Evolutionary conservation across 2,329 filamentous ascomycete genomes (phyloP), one percentile per base, ranked within the genome.

Genomic region (Sporothrix euskadiensis): DNA sequence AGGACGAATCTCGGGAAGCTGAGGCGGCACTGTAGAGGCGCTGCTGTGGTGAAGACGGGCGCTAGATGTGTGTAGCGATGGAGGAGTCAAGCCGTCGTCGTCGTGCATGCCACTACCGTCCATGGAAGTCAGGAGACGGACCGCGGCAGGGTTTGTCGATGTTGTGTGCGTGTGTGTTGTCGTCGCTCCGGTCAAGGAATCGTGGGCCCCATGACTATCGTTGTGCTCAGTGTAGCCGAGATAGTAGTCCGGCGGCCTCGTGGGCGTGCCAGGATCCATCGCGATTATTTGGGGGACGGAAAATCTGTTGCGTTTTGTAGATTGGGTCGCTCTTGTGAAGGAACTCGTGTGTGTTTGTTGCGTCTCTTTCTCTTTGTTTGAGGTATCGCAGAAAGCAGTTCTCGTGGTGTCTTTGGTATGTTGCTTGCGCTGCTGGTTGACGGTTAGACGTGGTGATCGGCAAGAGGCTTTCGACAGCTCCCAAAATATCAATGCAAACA

Each of bases 41-140:
- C 59, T 61, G 66, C 65, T 66, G 47, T 47, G 54, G 30, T 52
- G 54, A n/a, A 61, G 63, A 9, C 22, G 68, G 10, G 30, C 41
- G 30, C 47, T 49, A 6, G 61, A 44, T 3, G 73, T 61, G 59
- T 39, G 73, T 14, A 72, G 30, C 14, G 73, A 73, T 0, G 73
- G 72, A 35, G 68, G 75, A 22, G 73, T 66, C 54, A 71, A 30
- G 65, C 39, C 52, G 30, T 75, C 75, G 72, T 74, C 73, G 65
- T 72, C 72, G 19, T 26, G 22, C 52, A 59, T 54, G 71, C 70
- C 65, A 39, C 57, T 49, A 7, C 70, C 88, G 78, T 90, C 89
- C 80, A 89, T 84, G 7, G 88, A 90, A 71, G 88, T 90, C 81
- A 91, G 82, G 77, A 91, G 82, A 78, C 89, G 85, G 72, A 91